A percentile compares a stretch with the other conserved stretches of the same genome.
These are phyloP conservation scores for Candida xyloterini DNA, from an alignment of 805 yeast genomes.

Conservation along the genomic window DNA sequence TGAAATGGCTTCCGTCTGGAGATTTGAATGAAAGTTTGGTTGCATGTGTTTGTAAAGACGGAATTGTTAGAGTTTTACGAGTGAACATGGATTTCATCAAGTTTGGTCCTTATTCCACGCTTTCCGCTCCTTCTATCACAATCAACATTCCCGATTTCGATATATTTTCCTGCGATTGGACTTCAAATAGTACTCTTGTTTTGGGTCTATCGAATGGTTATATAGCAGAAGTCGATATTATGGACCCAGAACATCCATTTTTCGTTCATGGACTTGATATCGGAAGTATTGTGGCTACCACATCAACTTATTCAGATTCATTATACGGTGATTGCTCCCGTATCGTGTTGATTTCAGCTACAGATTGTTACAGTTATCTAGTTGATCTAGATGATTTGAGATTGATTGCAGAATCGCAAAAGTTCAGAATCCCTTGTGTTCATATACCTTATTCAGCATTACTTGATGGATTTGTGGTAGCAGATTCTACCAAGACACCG, in stretches of 20 bases:
- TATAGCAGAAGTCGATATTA: slow-evolving; percentile 28
- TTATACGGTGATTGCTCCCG: slow-evolving; percentile 13
- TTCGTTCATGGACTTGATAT: slow-evolving; percentile 25
- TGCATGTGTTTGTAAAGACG: slow-evolving; percentile 30
- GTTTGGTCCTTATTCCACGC: slow-evolving; percentile 6
- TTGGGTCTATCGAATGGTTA: slow-evolving; percentile 30
- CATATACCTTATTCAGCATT: slow-evolving; percentile 22
- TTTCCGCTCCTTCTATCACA: slow-evolving; percentile 19
- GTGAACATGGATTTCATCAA: slow-evolving; percentile 16
- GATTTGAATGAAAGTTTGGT: slow-evolving; percentile 16
- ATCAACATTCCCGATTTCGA: slow-evolving; percentile 19
- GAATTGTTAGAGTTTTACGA: slow-evolving; percentile 24
- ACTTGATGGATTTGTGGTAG: slow-evolving; percentile 21
- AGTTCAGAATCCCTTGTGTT: slow-evolving; percentile 10
- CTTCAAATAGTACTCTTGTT: slow-evolving; percentile 22
- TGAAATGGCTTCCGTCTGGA: slow-evolving; percentile 27
- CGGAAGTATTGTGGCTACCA: slow-evolving; percentile 22
- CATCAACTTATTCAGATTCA: slow-evolving; percentile 22
- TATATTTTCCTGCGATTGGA: slow-evolving; percentile 29
- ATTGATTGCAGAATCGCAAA: slow-evolving; percentile 15
- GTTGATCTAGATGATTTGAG: slow-evolving; percentile 22
- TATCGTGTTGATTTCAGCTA: slow-evolving; percentile 17
- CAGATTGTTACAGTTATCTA: slow-evolving; percentile 17
- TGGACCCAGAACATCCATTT: slow-evolving; percentile 17
- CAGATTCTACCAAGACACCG: slow-evolving; percentile 17